Percentiles rank a stretch among this genome's conserved stretches.
Conservation (phyloP, 2,329 filamentous ascomycete species). For the Hysterium pulicare region DNA sequence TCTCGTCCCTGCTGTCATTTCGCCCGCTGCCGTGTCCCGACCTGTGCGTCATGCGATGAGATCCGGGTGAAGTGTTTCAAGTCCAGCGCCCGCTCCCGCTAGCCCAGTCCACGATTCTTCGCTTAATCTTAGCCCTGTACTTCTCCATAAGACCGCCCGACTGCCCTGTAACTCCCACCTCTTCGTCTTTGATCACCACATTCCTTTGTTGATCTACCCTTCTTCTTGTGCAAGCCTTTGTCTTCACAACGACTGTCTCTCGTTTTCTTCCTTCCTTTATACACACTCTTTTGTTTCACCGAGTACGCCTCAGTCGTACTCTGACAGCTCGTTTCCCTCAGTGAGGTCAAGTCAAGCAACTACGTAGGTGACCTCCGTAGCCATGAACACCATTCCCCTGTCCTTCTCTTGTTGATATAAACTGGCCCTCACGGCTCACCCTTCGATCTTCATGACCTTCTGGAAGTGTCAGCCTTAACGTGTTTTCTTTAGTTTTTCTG, state of each 20-base stretch:
- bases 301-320: conserved; percentile 12
- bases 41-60: background rate
- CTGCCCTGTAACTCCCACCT: background rate
- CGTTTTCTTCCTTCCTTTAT: conserved; percentile 14
- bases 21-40: background rate
- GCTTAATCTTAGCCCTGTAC: background rate
- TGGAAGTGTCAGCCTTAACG: conserved; percentile 10
- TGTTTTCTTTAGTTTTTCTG: conserved; percentile 7
- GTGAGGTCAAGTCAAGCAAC: conserved; percentile 9
- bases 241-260: conserved; percentile 3
- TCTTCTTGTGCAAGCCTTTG: conserved; percentile 4
- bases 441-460: background rate
- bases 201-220: conserved; percentile 3
- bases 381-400: conserved; percentile 2
- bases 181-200: conserved; percentile 2
- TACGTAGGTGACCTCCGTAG: conserved; percentile 8
- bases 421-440: background rate
- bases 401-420: background rate
- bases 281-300: conserved; percentile 11
- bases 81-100: background rate
- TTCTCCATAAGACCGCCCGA: conserved; percentile 1
- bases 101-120: background rate
- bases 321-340: conserved; percentile 8
- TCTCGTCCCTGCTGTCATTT: background rate
- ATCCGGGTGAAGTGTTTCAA: background rate